Evolutionary conservation across 2,329 filamentous ascomycete species (phyloP).

Genomic region (Penicillium paneum): DNA sequence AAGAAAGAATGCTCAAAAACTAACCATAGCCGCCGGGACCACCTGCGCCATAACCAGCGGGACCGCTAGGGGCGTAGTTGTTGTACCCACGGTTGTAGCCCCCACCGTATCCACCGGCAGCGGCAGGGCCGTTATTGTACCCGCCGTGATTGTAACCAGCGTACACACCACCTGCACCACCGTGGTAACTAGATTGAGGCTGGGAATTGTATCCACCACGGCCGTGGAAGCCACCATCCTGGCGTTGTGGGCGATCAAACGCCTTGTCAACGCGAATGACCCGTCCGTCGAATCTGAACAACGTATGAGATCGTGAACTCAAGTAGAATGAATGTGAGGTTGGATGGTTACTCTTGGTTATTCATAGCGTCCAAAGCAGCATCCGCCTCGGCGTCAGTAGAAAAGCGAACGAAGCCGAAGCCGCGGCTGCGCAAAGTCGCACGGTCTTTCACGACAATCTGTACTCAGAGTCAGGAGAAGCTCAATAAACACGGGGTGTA

Average conservation of each 20-base stretch:
- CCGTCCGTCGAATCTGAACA: constrained; percentile 80
- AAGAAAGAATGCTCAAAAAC: background rate
- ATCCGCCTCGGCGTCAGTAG: constrained; percentile 45
- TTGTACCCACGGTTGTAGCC: constrained; percentile 33
- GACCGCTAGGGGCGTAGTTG: constrained; percentile 7
- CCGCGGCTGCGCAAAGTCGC: constrained; percentile 95
- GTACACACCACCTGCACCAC: constrained; percentile 37
- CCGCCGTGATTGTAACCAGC: background rate
- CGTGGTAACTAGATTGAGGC: constrained; percentile 35
- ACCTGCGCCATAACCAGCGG: constrained; percentile 24
- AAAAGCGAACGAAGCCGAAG: constrained; percentile 93
- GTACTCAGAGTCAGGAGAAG: constrained; percentile 19
- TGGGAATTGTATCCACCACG: constrained; percentile 46
- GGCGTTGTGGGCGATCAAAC: constrained; percentile 69
- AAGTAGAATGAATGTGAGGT: constrained; percentile 10
- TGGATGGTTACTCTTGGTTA: constrained; percentile 64
- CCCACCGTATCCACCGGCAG: constrained; percentile 25
- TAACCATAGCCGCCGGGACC: constrained; percentile 34
- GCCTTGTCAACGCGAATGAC: constrained; percentile 95
- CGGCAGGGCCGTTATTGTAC: constrained; percentile 13
- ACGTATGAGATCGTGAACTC: constrained; percentile 15
- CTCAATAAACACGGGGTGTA: background rate
- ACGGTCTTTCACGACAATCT: constrained; percentile 97
- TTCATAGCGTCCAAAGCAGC: constrained; percentile 45
- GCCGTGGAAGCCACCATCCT: constrained; percentile 48